A percentile compares a stretch with the other conserved stretches of the same genome.
phyloP scores from a whole-genome alignment of 2,329 filamentous ascomycete species.

The Corinectria fuckeliana region DNA sequence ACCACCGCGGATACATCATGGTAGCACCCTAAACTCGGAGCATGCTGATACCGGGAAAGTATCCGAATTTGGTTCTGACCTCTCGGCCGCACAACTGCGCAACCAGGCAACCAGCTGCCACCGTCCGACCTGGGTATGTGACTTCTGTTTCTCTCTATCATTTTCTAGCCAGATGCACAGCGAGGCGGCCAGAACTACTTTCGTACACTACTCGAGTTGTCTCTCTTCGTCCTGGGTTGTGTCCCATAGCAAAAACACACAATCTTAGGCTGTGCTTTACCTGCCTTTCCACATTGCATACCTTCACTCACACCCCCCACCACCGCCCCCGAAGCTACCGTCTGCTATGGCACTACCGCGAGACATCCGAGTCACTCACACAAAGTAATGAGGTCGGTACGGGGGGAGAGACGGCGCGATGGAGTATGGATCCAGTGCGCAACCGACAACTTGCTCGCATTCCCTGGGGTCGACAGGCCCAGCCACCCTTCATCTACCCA shows the following conservation, averaged over 20 bases:
- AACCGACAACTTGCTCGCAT: constrained; percentile 18
- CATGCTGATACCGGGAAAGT: constrained; percentile 26
- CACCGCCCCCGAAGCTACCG: constrained; percentile 28
- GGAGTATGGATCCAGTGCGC: constrained; percentile 21
- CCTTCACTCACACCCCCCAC: constrained; percentile 19
- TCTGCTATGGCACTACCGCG: constrained; percentile 32
- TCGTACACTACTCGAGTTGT: constrained; percentile 12
- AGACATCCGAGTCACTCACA: constrained; percentile 37
- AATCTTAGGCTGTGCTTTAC: constrained; percentile 37
- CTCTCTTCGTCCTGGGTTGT: constrained; percentile 23
- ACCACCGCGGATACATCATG: constrained; percentile 23
- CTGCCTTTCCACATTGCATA: constrained; percentile 26
- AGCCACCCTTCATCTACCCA: constrained; percentile 6
- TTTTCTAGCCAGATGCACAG: background rate
- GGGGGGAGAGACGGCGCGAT: constrained; percentile 13
- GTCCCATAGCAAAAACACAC: constrained; percentile 31
- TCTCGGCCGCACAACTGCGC: constrained; percentile 18
- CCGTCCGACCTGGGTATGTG: constrained; percentile 22
- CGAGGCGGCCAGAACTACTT: background rate
- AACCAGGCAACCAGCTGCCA: constrained; percentile 26
- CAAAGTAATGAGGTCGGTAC: constrained; percentile 16
- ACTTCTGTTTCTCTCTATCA: constrained; percentile 16
- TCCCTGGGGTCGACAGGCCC: constrained; percentile 13
- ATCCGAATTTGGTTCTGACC: constrained; percentile 18
- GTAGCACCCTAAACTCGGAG: constrained; percentile 27